Evolutionary conservation across 345 rosid species (phyloP).

Genomic region (Hevea brasiliensis): DNA sequence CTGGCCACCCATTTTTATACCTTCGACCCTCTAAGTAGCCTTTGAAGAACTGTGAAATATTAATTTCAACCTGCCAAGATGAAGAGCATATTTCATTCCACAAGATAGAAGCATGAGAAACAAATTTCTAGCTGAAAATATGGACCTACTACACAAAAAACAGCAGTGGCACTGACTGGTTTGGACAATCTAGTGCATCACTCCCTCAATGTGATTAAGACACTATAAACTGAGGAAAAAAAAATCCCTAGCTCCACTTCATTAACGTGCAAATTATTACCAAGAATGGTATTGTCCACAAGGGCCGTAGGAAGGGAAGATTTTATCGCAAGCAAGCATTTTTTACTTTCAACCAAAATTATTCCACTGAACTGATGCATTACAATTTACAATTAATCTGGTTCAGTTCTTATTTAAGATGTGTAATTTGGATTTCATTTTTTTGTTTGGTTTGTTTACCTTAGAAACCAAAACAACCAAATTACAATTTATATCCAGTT

Average conservation of each 20-base stretch:
- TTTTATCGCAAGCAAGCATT: neutral
- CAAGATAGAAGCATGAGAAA: neutral
- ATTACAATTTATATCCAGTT: neutral
- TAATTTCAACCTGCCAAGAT: conserved; percentile 48
- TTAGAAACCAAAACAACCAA: neutral
- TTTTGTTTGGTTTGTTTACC: neutral
- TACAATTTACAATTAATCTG: neutral
- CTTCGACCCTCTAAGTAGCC: conserved; percentile 53
- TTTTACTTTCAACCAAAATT: neutral
- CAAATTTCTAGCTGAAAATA: neutral
- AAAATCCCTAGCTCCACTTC: neutral
- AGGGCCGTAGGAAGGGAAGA: neutral
- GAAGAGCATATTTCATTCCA: neutral
- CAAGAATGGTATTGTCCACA: neutral
- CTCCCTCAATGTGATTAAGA: too few species aligned
- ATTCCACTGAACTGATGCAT: neutral
- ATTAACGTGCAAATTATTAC: neutral
- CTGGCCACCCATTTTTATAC: conserved; percentile 49
- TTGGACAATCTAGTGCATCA: neutral
- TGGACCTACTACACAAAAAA: neutral
- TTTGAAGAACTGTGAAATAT: conserved; percentile 48
- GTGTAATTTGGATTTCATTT: neutral
- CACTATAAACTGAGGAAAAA: neutral
- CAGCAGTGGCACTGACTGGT: neutral
- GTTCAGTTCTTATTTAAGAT: neutral